Base-by-base conservation (phyloP, 2,329 filamentous ascomycete species). In the Exophiala sp. region DNA sequence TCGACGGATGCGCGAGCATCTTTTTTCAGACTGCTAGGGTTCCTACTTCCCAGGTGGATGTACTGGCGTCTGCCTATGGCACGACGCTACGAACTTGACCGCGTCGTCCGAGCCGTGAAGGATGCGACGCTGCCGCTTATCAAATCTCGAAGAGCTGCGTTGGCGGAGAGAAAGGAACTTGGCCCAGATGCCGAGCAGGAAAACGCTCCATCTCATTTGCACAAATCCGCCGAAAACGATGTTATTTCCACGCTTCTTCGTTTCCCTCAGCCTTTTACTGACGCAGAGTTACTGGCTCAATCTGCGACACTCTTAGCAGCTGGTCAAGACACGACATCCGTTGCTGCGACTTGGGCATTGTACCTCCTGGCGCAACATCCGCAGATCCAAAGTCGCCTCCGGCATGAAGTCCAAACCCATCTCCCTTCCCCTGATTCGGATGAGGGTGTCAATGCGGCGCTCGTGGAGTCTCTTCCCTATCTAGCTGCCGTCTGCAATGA, bases 241-340 rank as follows among this genome's bases (percentile, higher is more conserved):
- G 27, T 52, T 3, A 46, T 49, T 37, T 43, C 48, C 13, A 53
- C 41, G 11, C 46, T 49, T 2, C 38, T 49, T 10, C 37, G 40
- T 6, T 44, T 52, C 24, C 32, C 45, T 14, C 37, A 52, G 16
- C 43, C 43, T 6, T 93, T 94, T 67, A 77, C 71, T 11, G 86
- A 93, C 54, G 84, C 88, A 43, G 81, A 87, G 53, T 77, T 95
- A n/a, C 78, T 88, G 29, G 85, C 93, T 64, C 88, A 95, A 67
- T 78, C 91, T 63, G 93, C 93, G 86, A 93, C 87, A 0, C 91
- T 94, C 70, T 77, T 94, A 5, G 85, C 84, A 0, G 88, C 88
- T 0, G 83, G 58, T 18, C 62, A 64, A 45, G 63, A 65, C 46
- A 65, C 62, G 2, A 64, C 61, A 22, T 57, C 62, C 1, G 51